A percentile compares a stretch with the other conserved stretches of the same genome.
phyloP scores from a whole-genome alignment of 352 stramenopile genomes.

The Globisporangium recalcitrans region DNA sequence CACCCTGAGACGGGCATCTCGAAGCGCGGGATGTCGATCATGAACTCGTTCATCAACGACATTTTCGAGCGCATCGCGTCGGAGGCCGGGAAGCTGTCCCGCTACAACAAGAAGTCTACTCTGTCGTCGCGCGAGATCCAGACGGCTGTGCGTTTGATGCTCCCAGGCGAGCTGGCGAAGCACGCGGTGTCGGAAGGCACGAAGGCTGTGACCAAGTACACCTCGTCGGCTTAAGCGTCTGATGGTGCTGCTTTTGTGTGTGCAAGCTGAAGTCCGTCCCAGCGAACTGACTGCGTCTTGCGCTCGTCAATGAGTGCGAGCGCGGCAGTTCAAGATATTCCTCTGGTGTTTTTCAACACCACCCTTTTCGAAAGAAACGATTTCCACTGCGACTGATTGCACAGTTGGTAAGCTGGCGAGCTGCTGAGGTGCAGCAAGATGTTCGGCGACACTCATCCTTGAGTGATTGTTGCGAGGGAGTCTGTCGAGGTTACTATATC shows the following conservation, averaged over 20 bases:
- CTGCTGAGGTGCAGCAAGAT: no score
- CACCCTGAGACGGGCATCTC: constrained; percentile 96
- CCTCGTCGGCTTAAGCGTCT: constrained; percentile 69
- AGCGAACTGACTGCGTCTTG: background rate
- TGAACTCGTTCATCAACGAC: constrained; percentile 99
- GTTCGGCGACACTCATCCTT: no score
- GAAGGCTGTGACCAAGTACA: constrained; percentile 95
- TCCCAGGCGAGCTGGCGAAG: constrained; percentile 96
- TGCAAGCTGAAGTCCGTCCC: background rate
- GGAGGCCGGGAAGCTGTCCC: constrained; percentile 93
- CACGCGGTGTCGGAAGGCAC: constrained; percentile 96
- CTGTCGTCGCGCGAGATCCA: constrained; percentile 96
- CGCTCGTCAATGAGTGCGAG: background rate
- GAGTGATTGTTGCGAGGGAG: no score
- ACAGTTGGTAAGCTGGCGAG: no score
- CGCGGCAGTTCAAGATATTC: constrained; percentile 13
- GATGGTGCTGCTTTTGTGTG: background rate
- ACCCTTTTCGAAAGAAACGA: constrained; percentile 51
- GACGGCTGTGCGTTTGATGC: constrained; percentile 93
- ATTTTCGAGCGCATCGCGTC: constrained; percentile 98
- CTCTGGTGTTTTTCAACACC: constrained; percentile 86
- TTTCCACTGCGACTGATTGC: background rate
- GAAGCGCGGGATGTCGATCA: constrained; percentile 97
- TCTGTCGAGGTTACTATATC: no score
- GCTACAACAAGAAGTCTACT: constrained; percentile 99